Evolutionary conservation across 805 yeast species (phyloP).

Genomic region (Debaryomyces tyrocola): DNA sequence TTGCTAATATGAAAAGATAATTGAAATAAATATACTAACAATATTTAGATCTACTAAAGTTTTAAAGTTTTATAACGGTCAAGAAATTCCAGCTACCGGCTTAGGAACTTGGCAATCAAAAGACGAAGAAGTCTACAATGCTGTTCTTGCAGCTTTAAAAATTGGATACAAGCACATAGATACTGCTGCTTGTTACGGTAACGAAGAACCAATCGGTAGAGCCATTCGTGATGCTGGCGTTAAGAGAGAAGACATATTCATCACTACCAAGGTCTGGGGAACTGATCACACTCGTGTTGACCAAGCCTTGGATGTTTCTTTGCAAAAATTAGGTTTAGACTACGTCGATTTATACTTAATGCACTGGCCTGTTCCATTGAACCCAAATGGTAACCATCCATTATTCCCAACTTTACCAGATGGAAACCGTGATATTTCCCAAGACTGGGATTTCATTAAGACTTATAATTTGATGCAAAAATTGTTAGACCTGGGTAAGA

Average conservation of each 20-base stretch:
- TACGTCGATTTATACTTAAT: conserved; percentile 77
- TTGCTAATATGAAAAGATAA: not conserved
- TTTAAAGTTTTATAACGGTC: conserved; percentile 57
- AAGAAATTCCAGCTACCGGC: conserved; percentile 60
- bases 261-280: conserved; percentile 72
- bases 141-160: conserved; percentile 59
- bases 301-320: conserved; percentile 55
- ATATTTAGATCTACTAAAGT: not conserved
- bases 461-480: conserved; percentile 60
- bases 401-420: conserved; percentile 33
- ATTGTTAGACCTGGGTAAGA: conserved; percentile 51
- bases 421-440: conserved; percentile 35
- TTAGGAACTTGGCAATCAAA: conserved; percentile 71
- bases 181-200: conserved; percentile 67
- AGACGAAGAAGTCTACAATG: conserved; percentile 50
- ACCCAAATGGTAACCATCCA: conserved; percentile 34
- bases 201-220: conserved; percentile 64
- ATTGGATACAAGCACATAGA: conserved; percentile 76
- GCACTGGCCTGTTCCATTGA: conserved; percentile 71
- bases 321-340: conserved; percentile 63
- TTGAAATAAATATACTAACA: not conserved
- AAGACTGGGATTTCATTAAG: conserved; percentile 41
- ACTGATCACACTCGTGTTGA: conserved; percentile 52
- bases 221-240: conserved; percentile 57
- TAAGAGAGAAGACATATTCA: conserved; percentile 62